Evolutionary conservation across 805 yeast genomes (phyloP).

Genomic region (Yarrowia hollandica): DNA sequence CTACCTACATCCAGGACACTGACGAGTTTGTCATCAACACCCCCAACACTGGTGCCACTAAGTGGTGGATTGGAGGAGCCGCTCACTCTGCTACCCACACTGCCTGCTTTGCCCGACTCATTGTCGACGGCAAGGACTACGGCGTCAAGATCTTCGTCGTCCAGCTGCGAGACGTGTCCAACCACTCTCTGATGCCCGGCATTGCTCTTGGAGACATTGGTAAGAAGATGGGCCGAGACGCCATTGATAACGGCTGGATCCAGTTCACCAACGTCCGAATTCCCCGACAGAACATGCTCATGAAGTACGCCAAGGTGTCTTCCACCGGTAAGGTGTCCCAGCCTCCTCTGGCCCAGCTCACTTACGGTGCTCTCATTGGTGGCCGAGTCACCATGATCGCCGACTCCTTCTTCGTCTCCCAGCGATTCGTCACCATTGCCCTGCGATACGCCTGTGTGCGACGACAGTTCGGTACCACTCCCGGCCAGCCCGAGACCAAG

Average conservation of each 20-base stretch:
- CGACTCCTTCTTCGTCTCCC: slow-evolving; percentile 79
- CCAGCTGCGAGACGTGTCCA: slow-evolving; percentile 74
- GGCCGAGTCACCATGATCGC: slow-evolving; percentile 90
- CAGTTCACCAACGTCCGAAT: slow-evolving; percentile 82
- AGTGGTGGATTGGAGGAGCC: slow-evolving; percentile 99
- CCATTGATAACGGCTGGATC: slow-evolving; percentile 96
- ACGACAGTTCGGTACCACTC: slow-evolving; percentile 68
- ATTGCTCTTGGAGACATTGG: slow-evolving; percentile 88
- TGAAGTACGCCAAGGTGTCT: slow-evolving; percentile 71
- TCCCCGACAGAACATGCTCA: slow-evolving; percentile 80
- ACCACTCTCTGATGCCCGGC: slow-evolving; percentile 73
- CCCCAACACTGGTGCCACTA: slow-evolving; percentile 89
- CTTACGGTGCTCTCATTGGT: slow-evolving; percentile 81
- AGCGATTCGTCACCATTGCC: slow-evolving; percentile 80
- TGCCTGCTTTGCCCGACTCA: slow-evolving; percentile 76
- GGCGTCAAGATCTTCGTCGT: slow-evolving; percentile 93
- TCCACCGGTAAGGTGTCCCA: slow-evolving; percentile 65
- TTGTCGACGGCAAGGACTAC: slow-evolving; percentile 79
- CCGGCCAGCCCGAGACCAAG: slow-evolving; percentile 60
- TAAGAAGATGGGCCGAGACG: slow-evolving; percentile 93
- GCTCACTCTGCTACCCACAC: slow-evolving; percentile 91
- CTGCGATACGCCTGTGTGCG: slow-evolving; percentile 86
- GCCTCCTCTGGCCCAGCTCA: slow-evolving; percentile 84
- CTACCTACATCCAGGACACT: slow-evolving; percentile 63
- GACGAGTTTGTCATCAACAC: slow-evolving; percentile 78